Evolutionary conservation across 345 rosid species (phyloP).

Genomic region (Salix udensis): DNA sequence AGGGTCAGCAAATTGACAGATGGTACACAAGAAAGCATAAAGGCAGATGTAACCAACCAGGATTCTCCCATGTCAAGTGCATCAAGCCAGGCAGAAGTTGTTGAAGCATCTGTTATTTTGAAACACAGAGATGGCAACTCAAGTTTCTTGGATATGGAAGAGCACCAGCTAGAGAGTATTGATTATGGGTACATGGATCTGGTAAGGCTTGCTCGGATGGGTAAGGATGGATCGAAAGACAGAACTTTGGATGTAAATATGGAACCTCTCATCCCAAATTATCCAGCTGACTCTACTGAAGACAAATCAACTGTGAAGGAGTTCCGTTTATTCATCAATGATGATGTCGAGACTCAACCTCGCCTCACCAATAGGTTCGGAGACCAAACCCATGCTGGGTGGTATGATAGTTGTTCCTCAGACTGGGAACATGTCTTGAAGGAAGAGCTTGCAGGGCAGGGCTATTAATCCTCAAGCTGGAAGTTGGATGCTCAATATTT

Average conservation of each 20-base stretch:
- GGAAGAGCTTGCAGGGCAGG: slow-evolving; percentile 44
- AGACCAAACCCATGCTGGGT: slow-evolving; percentile 25
- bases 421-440: slow-evolving; percentile 77
- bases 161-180: slow-evolving; percentile 12
- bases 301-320: slow-evolving; percentile 19
- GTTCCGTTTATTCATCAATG: slow-evolving; percentile 17
- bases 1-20: slow-evolving; percentile 23
- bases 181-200: slow-evolving; percentile 19
- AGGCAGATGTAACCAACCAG: neutral
- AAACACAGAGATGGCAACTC: slow-evolving; percentile 28
- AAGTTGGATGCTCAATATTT: neutral
- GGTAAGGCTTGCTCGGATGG: slow-evolving; percentile 4
- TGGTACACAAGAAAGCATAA: slow-evolving; percentile 22
- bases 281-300: neutral
- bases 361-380: neutral
- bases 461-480: slow-evolving; percentile 16
- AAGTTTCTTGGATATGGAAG: slow-evolving; percentile 20
- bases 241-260: slow-evolving; percentile 7
- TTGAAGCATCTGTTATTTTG: slow-evolving; percentile 41
- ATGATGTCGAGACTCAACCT: slow-evolving; percentile 14
- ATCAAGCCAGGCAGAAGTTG: slow-evolving; percentile 17
- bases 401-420: slow-evolving; percentile 44
- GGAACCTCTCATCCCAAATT: slow-evolving; percentile 1
- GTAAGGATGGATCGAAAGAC: slow-evolving; percentile 6
- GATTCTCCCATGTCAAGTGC: slow-evolving; percentile 12